Evolutionary conservation across 2,329 filamentous ascomycete species (phyloP).

Genomic region (Domatiomyces catenatus): DNA sequence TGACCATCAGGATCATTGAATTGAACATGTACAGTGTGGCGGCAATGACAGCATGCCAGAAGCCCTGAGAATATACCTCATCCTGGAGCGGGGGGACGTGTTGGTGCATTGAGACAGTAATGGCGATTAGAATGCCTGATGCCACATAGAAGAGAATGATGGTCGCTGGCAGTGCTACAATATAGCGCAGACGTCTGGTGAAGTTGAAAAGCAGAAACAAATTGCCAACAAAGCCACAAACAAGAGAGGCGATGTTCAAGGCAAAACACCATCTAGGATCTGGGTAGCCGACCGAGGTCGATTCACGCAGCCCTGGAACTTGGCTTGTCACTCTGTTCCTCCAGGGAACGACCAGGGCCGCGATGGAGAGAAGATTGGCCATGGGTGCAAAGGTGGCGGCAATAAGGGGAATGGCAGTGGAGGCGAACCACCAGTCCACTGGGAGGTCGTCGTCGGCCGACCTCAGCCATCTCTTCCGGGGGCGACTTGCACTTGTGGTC

Average conservation of each 20-base stretch:
- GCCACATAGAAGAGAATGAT: conserved; percentile 63
- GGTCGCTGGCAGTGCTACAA: conserved; percentile 65
- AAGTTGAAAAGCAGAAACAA: conserved; percentile 76
- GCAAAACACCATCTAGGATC: conserved; percentile 63
- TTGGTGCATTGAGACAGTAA: conserved; percentile 50
- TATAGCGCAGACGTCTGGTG: conserved; percentile 62
- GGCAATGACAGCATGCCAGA: conserved; percentile 71
- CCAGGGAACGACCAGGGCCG: conserved; percentile 70
- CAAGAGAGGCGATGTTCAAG: conserved; percentile 64
- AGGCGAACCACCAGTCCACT: conserved; percentile 35
- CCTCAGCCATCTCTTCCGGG: conserved; percentile 21
- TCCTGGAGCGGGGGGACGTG: conserved; percentile 38
- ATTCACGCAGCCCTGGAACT: conserved; percentile 31
- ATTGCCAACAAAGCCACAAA: conserved; percentile 63
- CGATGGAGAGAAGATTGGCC: conserved; percentile 76
- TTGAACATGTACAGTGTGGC: conserved; percentile 66
- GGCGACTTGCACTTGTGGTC: neutral
- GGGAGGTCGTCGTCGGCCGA: conserved; percentile 29
- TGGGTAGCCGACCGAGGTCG: conserved; percentile 35
- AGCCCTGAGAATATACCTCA: conserved; percentile 60
- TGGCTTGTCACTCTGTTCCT: conserved; percentile 38
- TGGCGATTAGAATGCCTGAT: conserved; percentile 47
- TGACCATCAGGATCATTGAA: conserved; percentile 60
- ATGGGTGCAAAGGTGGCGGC: conserved; percentile 74
- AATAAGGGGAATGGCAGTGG: conserved; percentile 52